phyloP scores from a whole-genome alignment of 1,284 basidiomycete species.

The Apiotrichum siamense region DNA sequence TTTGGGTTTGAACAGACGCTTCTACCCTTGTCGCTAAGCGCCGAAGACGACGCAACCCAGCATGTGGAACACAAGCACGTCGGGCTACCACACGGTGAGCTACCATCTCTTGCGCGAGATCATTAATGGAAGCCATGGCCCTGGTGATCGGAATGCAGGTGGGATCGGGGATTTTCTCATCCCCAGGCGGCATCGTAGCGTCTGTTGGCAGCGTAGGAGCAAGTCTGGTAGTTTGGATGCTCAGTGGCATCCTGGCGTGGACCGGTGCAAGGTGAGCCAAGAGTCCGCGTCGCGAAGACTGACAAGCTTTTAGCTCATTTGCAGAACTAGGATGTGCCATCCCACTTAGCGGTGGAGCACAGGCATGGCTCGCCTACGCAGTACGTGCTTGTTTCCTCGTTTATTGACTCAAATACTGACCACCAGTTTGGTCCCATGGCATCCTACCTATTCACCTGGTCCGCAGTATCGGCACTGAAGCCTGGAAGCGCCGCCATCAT shows the following conservation, averaged over 20 bases:
- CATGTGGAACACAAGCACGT: conserved; percentile 62
- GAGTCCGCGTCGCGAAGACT: background rate
- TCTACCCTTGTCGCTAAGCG: conserved; percentile 65
- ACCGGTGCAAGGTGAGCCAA: conserved; percentile 61
- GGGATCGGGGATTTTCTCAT: conserved; percentile 89
- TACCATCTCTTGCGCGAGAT: background rate
- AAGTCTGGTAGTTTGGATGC: conserved; percentile 71
- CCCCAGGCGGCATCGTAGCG: conserved; percentile 81
- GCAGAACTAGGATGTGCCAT: conserved; percentile 64
- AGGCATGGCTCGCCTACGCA: conserved; percentile 82
- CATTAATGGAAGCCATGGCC: conserved; percentile 60
- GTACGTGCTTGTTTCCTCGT: conserved; percentile 19
- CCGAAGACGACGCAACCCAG: conserved; percentile 49
- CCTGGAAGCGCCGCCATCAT: conserved; percentile 55
- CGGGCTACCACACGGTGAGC: conserved; percentile 66
- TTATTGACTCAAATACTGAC: conserved; percentile 3
- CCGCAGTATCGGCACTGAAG: conserved; percentile 79
- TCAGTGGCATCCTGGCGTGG: conserved; percentile 77
- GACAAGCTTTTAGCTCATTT: conserved; percentile 58
- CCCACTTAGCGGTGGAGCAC: conserved; percentile 70
- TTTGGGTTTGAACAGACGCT: conserved; percentile 73
- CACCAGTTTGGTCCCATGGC: conserved; percentile 69
- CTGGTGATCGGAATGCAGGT: conserved; percentile 79
- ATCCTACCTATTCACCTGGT: conserved; percentile 84
- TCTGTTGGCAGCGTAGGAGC: conserved; percentile 80